These are phyloP conservation scores for Stachybotrys chartarum DNA, from an alignment of 2,329 filamentous ascomycete genomes.

Conservation along the genomic window DNA sequence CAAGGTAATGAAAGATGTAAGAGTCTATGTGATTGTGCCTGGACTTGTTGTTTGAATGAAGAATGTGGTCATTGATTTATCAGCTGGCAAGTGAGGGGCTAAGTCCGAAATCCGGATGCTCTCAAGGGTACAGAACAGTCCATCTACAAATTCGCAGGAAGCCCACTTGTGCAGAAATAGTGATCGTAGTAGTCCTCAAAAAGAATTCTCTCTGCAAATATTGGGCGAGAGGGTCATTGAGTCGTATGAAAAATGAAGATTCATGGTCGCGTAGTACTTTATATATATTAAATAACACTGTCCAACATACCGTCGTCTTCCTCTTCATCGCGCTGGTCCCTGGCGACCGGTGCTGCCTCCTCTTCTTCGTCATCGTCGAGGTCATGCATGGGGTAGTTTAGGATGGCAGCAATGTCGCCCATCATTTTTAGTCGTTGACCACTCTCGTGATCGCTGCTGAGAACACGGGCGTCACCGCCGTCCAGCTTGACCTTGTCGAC, in stretches of 20 bases:
- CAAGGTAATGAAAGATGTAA: too few relatives aligned
- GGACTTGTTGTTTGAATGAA: background rate
- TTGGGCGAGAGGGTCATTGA: too few relatives aligned
- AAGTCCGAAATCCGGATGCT: background rate
- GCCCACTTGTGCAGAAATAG: background rate
- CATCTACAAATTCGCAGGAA: background rate
- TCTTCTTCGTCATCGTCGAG: constrained; percentile 63
- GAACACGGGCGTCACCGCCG: constrained; percentile 79
- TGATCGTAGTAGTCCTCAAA: too few relatives aligned
- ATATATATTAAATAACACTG: constrained; percentile 22
- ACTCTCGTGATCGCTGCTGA: constrained; percentile 92
- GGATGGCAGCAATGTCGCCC: constrained; percentile 80
- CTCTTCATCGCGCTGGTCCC: constrained; percentile 15
- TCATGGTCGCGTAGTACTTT: too few relatives aligned
- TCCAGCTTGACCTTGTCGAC: constrained; percentile 84
- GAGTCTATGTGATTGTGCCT: too few relatives aligned
- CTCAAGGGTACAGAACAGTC: too few relatives aligned
- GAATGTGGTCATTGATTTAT: background rate
- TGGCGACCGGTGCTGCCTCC: constrained; percentile 14
- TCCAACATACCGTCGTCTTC: constrained; percentile 20
- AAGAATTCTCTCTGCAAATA: too few relatives aligned
- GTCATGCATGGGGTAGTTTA: constrained; percentile 82
- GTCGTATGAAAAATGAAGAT: too few relatives aligned
- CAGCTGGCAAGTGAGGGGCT: background rate
- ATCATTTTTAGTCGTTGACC: constrained; percentile 76